Conservation (phyloP, 2,329 filamentous ascomycete species). For the Alternaria sp. region DNA sequence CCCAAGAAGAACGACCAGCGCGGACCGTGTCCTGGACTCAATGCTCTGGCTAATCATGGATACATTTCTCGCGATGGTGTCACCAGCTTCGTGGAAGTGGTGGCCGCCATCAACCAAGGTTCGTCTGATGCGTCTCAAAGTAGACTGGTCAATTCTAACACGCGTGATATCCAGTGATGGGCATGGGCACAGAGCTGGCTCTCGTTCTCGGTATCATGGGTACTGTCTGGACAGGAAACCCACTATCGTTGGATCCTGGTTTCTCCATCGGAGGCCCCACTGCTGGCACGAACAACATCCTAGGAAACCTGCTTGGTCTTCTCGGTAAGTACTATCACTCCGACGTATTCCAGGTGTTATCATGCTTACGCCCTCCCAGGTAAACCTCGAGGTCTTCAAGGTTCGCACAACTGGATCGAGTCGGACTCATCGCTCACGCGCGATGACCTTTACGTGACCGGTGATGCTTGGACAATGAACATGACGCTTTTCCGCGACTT, state of each 20-base stretch:
- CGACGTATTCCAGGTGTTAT: constrained; percentile 13
- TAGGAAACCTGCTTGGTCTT: constrained; percentile 53
- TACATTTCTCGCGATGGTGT: constrained; percentile 43
- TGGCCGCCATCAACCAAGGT: constrained; percentile 52
- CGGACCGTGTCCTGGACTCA: constrained; percentile 52
- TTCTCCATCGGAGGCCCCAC: constrained; percentile 58
- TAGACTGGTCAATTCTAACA: neutral
- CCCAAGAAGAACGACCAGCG: constrained; percentile 50
- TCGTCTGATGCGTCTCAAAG: constrained; percentile 19
- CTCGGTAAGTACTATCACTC: constrained; percentile 43
- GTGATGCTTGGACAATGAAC: constrained; percentile 51
- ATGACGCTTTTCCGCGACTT: constrained; percentile 54
- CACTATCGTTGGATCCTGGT: constrained; percentile 56
- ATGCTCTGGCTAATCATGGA: constrained; percentile 51
- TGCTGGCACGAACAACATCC: constrained; percentile 46
- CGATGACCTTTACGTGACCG: constrained; percentile 52
- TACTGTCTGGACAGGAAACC: constrained; percentile 58
- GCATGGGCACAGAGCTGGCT: constrained; percentile 54
- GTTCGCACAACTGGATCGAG: constrained; percentile 56
- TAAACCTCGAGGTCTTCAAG: constrained; percentile 50
- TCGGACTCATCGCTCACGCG: constrained; percentile 50
- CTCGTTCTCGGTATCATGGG: constrained; percentile 53
- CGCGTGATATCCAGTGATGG: constrained; percentile 42
- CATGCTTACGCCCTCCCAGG: constrained; percentile 38
- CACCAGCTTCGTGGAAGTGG: constrained; percentile 50